phyloP scores from a whole-genome alignment of 78 protist species.

The Ministeria vibrans region DNA sequence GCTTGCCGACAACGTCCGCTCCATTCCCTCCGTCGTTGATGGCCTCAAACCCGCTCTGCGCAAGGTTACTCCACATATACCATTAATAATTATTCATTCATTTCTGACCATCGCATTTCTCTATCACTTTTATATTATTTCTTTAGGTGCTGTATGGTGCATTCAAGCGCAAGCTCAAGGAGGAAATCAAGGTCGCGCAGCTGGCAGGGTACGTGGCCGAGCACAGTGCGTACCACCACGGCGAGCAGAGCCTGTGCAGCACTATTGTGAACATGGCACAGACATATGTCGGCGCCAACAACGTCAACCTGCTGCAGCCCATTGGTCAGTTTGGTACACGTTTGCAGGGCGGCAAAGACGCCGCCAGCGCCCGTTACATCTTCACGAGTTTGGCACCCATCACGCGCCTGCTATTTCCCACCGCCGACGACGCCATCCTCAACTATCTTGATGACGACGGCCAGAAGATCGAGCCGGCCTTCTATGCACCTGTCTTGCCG shows the following conservation, averaged over 20 bases:
- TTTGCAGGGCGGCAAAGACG: conserved; percentile 86
- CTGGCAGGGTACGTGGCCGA: conserved; percentile 89
- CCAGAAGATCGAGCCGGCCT: conserved; percentile 80
- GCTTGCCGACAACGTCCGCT: conserved; percentile 83
- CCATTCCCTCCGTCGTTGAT: conserved; percentile 94
- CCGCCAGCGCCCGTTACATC: conserved; percentile 94
- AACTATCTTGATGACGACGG: conserved; percentile 89
- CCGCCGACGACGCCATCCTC: conserved; percentile 87
- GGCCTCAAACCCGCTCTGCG: conserved; percentile 97
- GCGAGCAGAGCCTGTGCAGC: conserved; percentile 76
- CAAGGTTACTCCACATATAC: no score
- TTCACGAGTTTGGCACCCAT: conserved; percentile 68
- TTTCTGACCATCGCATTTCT: no score
- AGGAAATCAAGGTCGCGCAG: conserved; percentile 97
- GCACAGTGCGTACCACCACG: conserved; percentile 98
- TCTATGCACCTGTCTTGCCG: conserved; percentile 94
- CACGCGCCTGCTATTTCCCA: conserved; percentile 76
- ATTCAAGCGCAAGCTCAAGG: conserved; percentile 91
- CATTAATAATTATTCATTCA: no score
- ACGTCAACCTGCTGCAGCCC: conserved; percentile 85
- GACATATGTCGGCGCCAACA: conserved; percentile 91
- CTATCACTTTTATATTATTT: no score
- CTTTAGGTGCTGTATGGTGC: conserved; percentile 81
- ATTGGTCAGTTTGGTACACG: conserved; percentile 96
- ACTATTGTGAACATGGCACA: conserved; percentile 93